Evolutionary conservation across 2,329 filamentous ascomycete species (phyloP), one percentile per base, ranked within the genome.

Genomic region (Botryosphaeria agaves): DNA sequence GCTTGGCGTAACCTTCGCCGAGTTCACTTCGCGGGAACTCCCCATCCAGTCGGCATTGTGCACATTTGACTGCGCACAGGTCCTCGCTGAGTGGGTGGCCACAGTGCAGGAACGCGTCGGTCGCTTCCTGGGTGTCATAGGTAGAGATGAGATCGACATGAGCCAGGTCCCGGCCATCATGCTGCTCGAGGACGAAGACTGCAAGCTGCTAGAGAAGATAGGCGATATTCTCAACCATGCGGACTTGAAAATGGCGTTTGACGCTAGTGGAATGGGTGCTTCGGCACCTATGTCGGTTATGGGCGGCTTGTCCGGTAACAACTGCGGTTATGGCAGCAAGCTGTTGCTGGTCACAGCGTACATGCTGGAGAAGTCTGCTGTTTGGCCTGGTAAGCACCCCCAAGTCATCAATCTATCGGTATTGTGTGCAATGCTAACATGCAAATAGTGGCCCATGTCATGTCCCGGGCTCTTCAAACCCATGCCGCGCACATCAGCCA

Each of bases 51-150:
- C 81, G 9, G 82, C 84, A 1, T 75, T 95, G 63, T 94, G 87
- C 52, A 76, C 80, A 4, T 91, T 93, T 44, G 87, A 95, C 47
- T 95, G 87, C 46, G 79, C 82, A 2, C 85, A 94, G 47, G 83
- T 95, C 1, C 68, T 98, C 18, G 83, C 83, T 1, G 87, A 95
- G 53, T 98, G 87, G 87, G 70, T 89, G 24, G 80, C 81, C 4
- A 89, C 84, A 1, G 71, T 95, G 3, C 89, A 98, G 51, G 85
- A 94, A 46, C 77, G 89, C 6, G 79, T 94, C n/a, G 87, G 87
- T 0, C 73, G 74, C 4, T 92, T 89, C 44, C 54, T 95, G 5
- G 87, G 87, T 4, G 72, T 94, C 5, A 66, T 95, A 2, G 87
- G 87, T 8, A 76, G 78, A 34, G 80, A 92, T 38, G 68, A 78